Evolutionary conservation across 208 protist genomes (phyloP), one percentile per base, ranked within the genome.

Genomic region (Tritrichomonas musculus): DNA sequence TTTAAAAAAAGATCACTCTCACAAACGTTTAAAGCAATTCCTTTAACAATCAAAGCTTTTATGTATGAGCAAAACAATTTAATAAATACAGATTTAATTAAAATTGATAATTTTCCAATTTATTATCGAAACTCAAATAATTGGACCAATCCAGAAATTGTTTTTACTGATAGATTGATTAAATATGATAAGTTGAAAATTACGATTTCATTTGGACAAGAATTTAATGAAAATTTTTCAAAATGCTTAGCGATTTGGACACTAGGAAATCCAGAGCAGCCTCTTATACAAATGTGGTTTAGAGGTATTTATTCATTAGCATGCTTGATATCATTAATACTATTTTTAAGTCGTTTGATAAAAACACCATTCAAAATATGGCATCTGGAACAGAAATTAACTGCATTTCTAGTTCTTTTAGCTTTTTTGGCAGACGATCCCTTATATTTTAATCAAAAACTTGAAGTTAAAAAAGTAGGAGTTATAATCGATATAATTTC

Each of bases 331-430:
- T 69, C 11, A 33, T n/a, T n/a, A n/a, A n/a, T 69, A n/a, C 5
- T 69, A 69, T 69, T 69, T 69, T 69, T 33, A 33, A 69, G 5
- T 5, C 64, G 64, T n/a, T 33, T 69, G 27, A n/a, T 8, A 33
- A 17, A 69, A 69, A 69, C 53, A 60, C 53, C 11, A 3, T 69
- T 69, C 27, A 69, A 69, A 69, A 17, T 69, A n/a, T 88, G 77
- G 77, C 77, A 88, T 88, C 30, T 88, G 1, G 77, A 88, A 36
- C 77, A 88, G 57, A 88, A 88, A 57, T 57, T 88, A 60, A 88
- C 47, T 11, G 1, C 30, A 27, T 49, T 33, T 14, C 57, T 88
- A 88, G 22, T 57, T 33, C 8, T 88, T 0, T 30, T 88, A 8
- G 33, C 47, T n/a, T 53, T 88, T n/a, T 9, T 57, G 2, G 30